Evolutionary conservation across 2,329 filamentous ascomycete genomes (phyloP).

Genomic region (Colletotrichum zoysiae): DNA sequence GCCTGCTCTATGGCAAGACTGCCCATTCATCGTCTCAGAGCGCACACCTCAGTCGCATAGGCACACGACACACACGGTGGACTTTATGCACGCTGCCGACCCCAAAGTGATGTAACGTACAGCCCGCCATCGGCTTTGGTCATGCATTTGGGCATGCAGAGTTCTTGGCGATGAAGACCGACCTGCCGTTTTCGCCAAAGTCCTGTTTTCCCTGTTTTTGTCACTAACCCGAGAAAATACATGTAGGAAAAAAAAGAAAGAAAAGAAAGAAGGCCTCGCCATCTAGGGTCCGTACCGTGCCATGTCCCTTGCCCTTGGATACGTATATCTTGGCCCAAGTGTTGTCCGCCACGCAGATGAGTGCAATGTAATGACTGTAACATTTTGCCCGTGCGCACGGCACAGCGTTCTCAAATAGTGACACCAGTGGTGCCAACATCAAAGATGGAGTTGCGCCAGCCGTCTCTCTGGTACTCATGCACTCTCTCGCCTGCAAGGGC

Average conservation of each 20-base stretch:
- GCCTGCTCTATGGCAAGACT: conserved; percentile 28
- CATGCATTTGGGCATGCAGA: conserved; percentile 3
- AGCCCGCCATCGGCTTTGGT: background rate
- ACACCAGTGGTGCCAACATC: conserved; percentile 56
- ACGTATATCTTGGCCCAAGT: background rate
- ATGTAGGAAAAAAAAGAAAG: background rate
- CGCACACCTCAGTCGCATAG: background rate
- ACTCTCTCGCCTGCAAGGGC: conserved; percentile 77
- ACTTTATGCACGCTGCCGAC: background rate
- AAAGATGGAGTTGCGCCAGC: conserved; percentile 92
- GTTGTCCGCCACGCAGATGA: background rate
- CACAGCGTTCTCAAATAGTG: conserved; percentile 27
- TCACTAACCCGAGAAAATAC: conserved; percentile 22
- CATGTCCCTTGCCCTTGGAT: conserved; percentile 13
- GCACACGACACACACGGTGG: background rate
- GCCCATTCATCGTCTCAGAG: background rate
- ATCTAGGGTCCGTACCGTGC: conserved; percentile 18
- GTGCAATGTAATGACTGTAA: conserved; percentile 12
- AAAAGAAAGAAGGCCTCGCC: background rate
- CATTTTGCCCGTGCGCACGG: conserved; percentile 15
- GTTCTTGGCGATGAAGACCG: conserved; percentile 7
- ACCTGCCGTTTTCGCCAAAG: conserved; percentile 31
- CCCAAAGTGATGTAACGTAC: background rate
- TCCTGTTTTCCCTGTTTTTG: conserved; percentile 28
- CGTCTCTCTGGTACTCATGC: conserved; percentile 77